Evolutionary conservation across 1,284 basidiomycete species (phyloP).

Genomic region (Pterulicium gracile): DNA sequence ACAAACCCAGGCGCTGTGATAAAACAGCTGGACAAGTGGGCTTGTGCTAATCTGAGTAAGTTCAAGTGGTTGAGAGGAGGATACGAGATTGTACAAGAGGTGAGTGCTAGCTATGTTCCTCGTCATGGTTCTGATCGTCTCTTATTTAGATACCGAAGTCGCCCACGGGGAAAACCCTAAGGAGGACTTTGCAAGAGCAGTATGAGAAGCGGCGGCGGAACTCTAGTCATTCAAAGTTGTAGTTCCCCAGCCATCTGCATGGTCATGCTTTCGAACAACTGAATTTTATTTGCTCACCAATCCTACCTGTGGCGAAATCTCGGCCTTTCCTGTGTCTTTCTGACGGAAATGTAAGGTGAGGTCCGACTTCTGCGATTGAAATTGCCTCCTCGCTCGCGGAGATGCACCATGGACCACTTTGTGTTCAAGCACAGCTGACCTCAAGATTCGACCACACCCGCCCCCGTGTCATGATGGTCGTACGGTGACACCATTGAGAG

Average conservation of each 20-base stretch:
- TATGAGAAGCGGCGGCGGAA: slow-evolving; percentile 33
- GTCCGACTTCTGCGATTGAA: too few relatives aligned
- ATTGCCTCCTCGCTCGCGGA: too few relatives aligned
- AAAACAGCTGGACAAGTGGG: slow-evolving; percentile 47
- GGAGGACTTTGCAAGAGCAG: slow-evolving; percentile 44
- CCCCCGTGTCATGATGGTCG: too few relatives aligned
- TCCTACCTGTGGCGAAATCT: too few relatives aligned
- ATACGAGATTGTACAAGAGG: slow-evolving; percentile 50
- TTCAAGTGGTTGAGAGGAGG: slow-evolving; percentile 67
- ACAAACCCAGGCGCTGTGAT: slow-evolving; percentile 21
- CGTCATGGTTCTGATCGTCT: not conserved
- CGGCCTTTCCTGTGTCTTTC: too few relatives aligned
- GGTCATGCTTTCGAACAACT: too few relatives aligned
- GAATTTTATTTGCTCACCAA: too few relatives aligned
- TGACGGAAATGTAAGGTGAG: too few relatives aligned
- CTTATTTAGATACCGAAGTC: slow-evolving; percentile 52
- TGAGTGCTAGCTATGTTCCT: slow-evolving; percentile 17
- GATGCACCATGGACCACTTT: too few relatives aligned
- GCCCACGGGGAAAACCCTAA: slow-evolving; percentile 57
- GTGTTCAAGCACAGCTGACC: too few relatives aligned
- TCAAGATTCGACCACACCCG: too few relatives aligned
- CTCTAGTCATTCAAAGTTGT: slow-evolving; percentile 11
- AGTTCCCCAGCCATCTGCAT: not conserved
- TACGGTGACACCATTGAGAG: too few relatives aligned
- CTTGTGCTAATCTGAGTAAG: slow-evolving; percentile 46